These are phyloP conservation scores for Claviceps sp. DNA, from an alignment of 2,329 filamentous ascomycete genomes.

Conservation along the genomic window DNA sequence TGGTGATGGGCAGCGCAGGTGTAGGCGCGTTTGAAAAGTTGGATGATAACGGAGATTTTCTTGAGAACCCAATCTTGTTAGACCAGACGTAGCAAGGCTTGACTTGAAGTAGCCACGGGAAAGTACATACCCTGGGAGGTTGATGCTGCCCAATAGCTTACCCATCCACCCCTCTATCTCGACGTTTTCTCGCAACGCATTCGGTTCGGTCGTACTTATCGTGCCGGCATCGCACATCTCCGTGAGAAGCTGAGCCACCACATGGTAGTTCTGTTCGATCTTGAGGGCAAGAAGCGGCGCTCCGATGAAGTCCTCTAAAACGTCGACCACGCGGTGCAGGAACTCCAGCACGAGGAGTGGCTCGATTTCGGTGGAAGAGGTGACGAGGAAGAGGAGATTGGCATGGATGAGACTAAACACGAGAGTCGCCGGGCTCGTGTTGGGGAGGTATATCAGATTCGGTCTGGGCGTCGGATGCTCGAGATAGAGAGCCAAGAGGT, in stretches of 20 bases:
- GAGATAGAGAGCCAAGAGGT: slow-evolving; percentile 77
- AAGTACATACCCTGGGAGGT: slow-evolving; percentile 52
- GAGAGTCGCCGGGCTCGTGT: slow-evolving; percentile 71
- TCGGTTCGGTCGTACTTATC: slow-evolving; percentile 84
- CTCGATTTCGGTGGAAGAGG: slow-evolving; percentile 75
- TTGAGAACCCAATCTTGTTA: slow-evolving; percentile 10
- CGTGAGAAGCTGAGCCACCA: slow-evolving; percentile 79
- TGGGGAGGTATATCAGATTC: slow-evolving; percentile 72
- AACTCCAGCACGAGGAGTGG: slow-evolving; percentile 87
- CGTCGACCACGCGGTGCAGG: slow-evolving; percentile 82
- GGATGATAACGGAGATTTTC: slow-evolving; percentile 26
- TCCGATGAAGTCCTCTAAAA: slow-evolving; percentile 86
- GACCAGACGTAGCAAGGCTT: background rate
- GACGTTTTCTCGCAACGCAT: slow-evolving; percentile 80
- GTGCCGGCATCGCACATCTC: slow-evolving; percentile 94
- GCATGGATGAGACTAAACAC: slow-evolving; percentile 82
- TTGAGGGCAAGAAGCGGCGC: slow-evolving; percentile 74
- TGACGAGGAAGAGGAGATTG: slow-evolving; percentile 73
- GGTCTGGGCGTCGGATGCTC: slow-evolving; percentile 69
- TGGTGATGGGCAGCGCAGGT: slow-evolving; percentile 29
- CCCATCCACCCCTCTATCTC: slow-evolving; percentile 85
- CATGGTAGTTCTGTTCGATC: slow-evolving; percentile 83
- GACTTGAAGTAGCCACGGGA: too few species aligned
- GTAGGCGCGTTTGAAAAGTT: slow-evolving; percentile 25
- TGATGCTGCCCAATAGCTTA: slow-evolving; percentile 78